Evolutionary conservation across 768 basidiomycete species (phyloP).

Genomic region (Suillus weaverae): DNA sequence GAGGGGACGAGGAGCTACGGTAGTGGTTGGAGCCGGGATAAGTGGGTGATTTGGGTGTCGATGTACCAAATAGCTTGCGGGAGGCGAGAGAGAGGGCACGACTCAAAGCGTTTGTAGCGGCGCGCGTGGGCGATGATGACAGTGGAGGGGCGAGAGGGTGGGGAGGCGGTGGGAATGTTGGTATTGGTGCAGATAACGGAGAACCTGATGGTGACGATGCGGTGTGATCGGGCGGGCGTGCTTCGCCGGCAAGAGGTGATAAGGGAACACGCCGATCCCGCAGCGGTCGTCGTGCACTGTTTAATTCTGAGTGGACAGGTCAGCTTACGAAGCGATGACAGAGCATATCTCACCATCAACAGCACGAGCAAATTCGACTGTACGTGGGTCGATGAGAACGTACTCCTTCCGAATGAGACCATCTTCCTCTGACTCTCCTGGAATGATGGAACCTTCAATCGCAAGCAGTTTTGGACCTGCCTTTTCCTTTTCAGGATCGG

Average conservation of each 20-base stretch:
- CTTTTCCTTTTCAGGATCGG: slow-evolving; percentile 14
- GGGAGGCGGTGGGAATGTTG: slow-evolving; percentile 63
- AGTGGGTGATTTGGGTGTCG: slow-evolving; percentile 38
- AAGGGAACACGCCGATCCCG: slow-evolving; percentile 54
- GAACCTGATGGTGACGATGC: slow-evolving; percentile 24
- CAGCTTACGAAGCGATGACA: slow-evolving; percentile 11
- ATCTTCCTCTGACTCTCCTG: slow-evolving; percentile 84
- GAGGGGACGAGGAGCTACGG: slow-evolving; percentile 53
- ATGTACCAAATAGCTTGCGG: slow-evolving; percentile 74
- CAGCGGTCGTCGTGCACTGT: slow-evolving; percentile 54
- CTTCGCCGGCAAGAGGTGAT: slow-evolving; percentile 50
- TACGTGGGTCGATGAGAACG: slow-evolving; percentile 86
- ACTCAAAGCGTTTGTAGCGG: slow-evolving; percentile 71
- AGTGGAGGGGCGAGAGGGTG: slow-evolving; percentile 51
- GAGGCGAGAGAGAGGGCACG: slow-evolving; percentile 79
- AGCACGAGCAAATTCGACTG: slow-evolving; percentile 88
- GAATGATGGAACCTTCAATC: slow-evolving; percentile 67
- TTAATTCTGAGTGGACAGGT: slow-evolving; percentile 53
- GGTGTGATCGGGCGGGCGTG: slow-evolving; percentile 36
- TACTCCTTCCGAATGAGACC: slow-evolving; percentile 83
- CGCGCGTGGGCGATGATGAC: slow-evolving; percentile 67
- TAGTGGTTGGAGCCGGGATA: slow-evolving; percentile 38
- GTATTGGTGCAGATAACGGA: slow-evolving; percentile 23
- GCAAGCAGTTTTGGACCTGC: slow-evolving; percentile 33
- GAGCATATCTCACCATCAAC: slow-evolving; percentile 71